Evolutionary conservation across 2,329 filamentous ascomycete species (phyloP).

Genomic region (Aurifilum marmelostoma): DNA sequence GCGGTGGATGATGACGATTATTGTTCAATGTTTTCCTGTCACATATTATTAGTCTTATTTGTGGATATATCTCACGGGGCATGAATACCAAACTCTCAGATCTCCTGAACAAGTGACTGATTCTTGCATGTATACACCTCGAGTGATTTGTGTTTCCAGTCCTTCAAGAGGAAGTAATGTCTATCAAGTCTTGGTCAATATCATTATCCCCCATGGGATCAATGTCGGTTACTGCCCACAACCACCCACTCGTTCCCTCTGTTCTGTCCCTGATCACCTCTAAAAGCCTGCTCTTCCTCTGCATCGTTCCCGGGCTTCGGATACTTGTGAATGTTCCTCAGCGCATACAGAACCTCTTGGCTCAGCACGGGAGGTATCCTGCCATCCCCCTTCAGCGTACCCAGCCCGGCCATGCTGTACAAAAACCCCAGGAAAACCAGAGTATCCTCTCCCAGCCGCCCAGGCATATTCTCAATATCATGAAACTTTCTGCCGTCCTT

Average conservation of each 20-base stretch:
- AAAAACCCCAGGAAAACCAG: constrained; percentile 49
- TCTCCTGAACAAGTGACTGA: background rate
- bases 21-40: constrained; percentile 3
- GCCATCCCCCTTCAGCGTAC: constrained; percentile 50
- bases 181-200: too few species aligned
- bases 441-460: constrained; percentile 45
- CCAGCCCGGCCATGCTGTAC: constrained; percentile 54
- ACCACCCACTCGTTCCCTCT: background rate
- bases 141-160: background rate
- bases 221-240: background rate
- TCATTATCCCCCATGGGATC: too few species aligned
- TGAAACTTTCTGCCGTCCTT: constrained; percentile 51
- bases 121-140: background rate
- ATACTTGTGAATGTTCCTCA: constrained; percentile 54
- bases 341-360: constrained; percentile 49
- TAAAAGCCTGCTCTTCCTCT: background rate
- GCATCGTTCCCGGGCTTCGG: constrained; percentile 32
- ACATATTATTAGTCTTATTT: background rate
- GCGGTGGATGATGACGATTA: background rate
- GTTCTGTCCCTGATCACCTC: background rate
- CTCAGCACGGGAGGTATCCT: constrained; percentile 49
- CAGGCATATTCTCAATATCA: constrained; percentile 55
- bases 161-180: too few species aligned
- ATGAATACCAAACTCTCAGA: background rate
- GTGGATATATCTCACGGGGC: background rate